Base-by-base conservation (phyloP, 2,329 filamentous ascomycete genomes). In the Monilinia fructicola region DNA sequence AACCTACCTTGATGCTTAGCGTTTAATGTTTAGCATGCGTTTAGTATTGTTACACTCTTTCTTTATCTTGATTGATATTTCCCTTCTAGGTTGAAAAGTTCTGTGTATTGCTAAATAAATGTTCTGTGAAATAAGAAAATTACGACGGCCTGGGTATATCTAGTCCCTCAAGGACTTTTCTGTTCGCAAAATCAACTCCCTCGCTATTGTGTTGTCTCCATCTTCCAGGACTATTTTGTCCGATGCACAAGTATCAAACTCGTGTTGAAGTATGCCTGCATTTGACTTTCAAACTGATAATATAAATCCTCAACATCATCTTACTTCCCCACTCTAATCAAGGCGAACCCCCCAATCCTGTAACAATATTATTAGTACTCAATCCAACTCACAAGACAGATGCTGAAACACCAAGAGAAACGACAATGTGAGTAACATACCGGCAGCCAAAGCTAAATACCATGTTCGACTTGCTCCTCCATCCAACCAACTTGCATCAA, bases 391-490 rank as follows among this genome's bases (percentile, higher is more conserved):
- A 10, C 11, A 16, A 31, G n/a, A 62, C 35, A 9, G 52, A 54
- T 23, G 9, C 3, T 18, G 54, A 26, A 31, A 23, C 21, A 35
- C 5, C 12, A 38, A 48, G 48, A 48, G 44, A 11, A 18, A 2
- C 6, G 23, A 23, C 7, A 44, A 28, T 11, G 11, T 40, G 44
- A 40, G 38, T 35, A 61, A 68, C 70, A 68, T 65, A 87, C 90
- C 89, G 71, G 91, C 92, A 73, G 88, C 83, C 78, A 88, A 92
- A 52, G 90, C 88, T 78, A 96, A 78, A 79, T 93, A 96, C 92
- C 92, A 96, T 38, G 91, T 94, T 78, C 87, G 80, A 74, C 88
- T 90, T 2, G 91, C 92, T 21, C 95, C 94, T 0, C 91, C 92
- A 78, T 97, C 92, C 54, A 95, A 78, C 85, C 86, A 92, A 53